Percentiles rank a stretch among this genome's conserved stretches.
Evolutionary conservation across 2,329 filamentous ascomycete species (phyloP).

Genomic region (Neopestalotiopsis clavispora): DNA sequence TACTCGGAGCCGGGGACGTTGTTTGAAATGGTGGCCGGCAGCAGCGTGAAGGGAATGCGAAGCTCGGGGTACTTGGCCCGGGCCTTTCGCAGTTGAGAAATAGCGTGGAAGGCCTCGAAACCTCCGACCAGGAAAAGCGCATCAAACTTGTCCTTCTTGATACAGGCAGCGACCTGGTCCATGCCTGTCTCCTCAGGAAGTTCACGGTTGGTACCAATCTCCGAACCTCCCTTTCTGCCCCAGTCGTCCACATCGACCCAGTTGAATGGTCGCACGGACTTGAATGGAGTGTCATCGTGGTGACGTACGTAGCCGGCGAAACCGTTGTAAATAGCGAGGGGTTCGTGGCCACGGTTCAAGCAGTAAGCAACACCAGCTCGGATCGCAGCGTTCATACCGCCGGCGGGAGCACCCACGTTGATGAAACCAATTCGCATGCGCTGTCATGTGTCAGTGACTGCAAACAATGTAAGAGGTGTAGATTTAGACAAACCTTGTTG

Average conservation of each 20-base stretch:
- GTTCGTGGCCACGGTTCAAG: conserved; percentile 87
- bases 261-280: conserved; percentile 82
- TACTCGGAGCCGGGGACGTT: conserved; percentile 98
- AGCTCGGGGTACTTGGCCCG: conserved; percentile 80
- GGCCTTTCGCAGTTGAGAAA: conserved; percentile 85
- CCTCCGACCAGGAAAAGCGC: conserved; percentile 91
- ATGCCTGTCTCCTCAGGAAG: conserved; percentile 86
- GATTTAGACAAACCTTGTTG: conserved; percentile 62
- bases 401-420: conserved; percentile 94
- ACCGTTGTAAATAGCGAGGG: conserved; percentile 92
- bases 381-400: conserved; percentile 97
- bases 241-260: conserved; percentile 96
- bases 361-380: conserved; percentile 94
- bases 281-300: conserved; percentile 80
- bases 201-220: conserved; percentile 97
- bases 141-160: conserved; percentile 87
- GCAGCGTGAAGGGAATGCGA: conserved; percentile 87
- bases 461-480: background rate
- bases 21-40: conserved; percentile 98
- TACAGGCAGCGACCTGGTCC: conserved; percentile 79
- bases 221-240: conserved; percentile 95
- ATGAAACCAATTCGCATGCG: conserved; percentile 94
- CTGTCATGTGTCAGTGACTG: conserved; percentile 44
- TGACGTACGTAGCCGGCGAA: conserved; percentile 94
- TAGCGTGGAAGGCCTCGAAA: conserved; percentile 94